These are phyloP conservation scores for Diversispora eburnea DNA, from an alignment of 192 early-diverging fungal genomes.

Conservation along the genomic window DNA sequence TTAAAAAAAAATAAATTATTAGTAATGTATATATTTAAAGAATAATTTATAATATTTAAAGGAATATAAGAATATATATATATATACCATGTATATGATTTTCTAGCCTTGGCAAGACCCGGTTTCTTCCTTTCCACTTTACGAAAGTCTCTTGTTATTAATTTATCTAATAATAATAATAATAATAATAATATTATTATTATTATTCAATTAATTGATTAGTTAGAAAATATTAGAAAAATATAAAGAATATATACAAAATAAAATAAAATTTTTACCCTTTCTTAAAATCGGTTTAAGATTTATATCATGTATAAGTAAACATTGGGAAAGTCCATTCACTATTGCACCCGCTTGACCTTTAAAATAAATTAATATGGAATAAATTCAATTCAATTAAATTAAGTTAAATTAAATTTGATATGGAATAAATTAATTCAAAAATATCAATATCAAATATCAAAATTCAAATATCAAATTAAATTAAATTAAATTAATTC, in stretches of 20 bases:
- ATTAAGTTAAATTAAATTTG: background rate
- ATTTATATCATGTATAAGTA: conserved; percentile 61
- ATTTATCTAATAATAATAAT: conserved; percentile 28
- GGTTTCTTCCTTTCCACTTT: conserved; percentile 96
- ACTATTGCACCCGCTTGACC: conserved; percentile 86
- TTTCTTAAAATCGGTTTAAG: conserved; percentile 53
- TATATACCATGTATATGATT: conserved; percentile 75
- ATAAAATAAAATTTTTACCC: conserved; percentile 33
- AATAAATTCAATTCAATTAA: background rate
- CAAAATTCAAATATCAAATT: too few relatives aligned
- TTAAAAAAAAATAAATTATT: background rate
- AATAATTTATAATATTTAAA: too few relatives aligned
- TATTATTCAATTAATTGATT: too few relatives aligned
- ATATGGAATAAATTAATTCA: too few relatives aligned
- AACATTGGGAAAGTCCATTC: conserved; percentile 71
- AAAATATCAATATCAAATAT: too few relatives aligned
- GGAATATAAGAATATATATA: background rate
- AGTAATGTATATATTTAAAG: background rate
- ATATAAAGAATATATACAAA: background rate
- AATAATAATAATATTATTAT: too few relatives aligned
- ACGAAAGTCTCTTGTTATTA: conserved; percentile 64
- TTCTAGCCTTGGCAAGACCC: conserved; percentile 89
- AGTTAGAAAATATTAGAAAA: background rate
- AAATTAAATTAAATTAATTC: too few relatives aligned
- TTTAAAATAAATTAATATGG: conserved; percentile 15